Conservation (phyloP, 31 red algal species). For the Odonthalia washingtoniensis region DNA sequence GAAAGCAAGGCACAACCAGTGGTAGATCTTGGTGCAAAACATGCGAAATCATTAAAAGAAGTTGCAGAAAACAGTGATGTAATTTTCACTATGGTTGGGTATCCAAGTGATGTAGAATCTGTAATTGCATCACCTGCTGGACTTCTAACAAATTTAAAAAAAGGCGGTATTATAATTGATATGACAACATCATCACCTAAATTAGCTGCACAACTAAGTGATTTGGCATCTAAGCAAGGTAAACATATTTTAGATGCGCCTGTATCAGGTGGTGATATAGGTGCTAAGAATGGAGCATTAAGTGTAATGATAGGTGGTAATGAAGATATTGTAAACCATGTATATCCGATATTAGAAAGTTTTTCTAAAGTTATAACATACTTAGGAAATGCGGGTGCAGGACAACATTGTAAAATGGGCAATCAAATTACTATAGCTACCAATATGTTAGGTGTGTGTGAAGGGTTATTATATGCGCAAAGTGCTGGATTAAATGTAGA, state of each 20-base stretch:
- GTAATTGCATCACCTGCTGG: conserved; percentile 53
- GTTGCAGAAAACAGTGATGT: conserved; percentile 71
- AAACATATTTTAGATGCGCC: conserved; percentile 79
- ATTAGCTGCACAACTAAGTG: conserved; percentile 73
- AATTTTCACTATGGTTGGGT: conserved; percentile 92
- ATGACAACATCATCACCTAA: conserved; percentile 81
- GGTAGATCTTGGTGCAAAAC: conserved; percentile 61
- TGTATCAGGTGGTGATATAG: conserved; percentile 84
- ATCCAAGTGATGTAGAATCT: conserved; percentile 71
- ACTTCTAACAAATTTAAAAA: conserved; percentile 46
- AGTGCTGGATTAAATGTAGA: conserved; percentile 78
- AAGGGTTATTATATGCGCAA: conserved; percentile 86
- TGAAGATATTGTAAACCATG: conserved; percentile 33
- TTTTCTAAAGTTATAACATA: conserved; percentile 64
- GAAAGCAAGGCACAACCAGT: conserved; percentile 65
- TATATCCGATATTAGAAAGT: conserved; percentile 62
- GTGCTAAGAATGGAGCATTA: conserved; percentile 79
- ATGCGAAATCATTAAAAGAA: conserved; percentile 38
- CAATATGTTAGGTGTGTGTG: conserved; percentile 82
- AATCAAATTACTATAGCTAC: conserved; percentile 86
- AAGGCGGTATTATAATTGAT: conserved; percentile 79
- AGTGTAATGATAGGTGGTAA: conserved; percentile 82
- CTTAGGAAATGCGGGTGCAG: conserved; percentile 61
- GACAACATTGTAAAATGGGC: conserved; percentile 86
- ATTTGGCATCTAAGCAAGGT: conserved; percentile 12